These are phyloP conservation scores for Globisporangium apiculatum DNA, from an alignment of 352 stramenopile genomes.

Conservation along the genomic window DNA sequence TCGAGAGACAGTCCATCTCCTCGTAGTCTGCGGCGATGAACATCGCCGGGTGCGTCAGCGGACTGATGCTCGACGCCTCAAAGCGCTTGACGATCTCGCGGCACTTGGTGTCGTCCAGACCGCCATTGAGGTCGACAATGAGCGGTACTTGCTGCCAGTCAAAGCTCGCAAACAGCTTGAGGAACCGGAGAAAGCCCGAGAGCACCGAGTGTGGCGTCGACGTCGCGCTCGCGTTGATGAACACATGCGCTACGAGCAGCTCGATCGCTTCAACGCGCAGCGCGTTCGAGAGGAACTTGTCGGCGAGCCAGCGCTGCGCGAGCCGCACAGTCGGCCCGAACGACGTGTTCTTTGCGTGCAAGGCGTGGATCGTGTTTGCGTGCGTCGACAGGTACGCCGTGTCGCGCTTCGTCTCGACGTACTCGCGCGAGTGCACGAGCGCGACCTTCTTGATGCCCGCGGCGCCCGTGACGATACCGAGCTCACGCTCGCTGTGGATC, in stretches of 20 bases:
- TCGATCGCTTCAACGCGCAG: slow-evolving; percentile 69
- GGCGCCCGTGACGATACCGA: slow-evolving; percentile 51
- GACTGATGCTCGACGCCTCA: slow-evolving; percentile 55
- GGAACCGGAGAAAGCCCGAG: slow-evolving; percentile 73
- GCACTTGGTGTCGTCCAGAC: slow-evolving; percentile 48
- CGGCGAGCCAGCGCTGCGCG: slow-evolving; percentile 72
- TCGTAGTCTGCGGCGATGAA: slow-evolving; percentile 80
- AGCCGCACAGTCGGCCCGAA: slow-evolving; percentile 77
- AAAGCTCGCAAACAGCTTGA: slow-evolving; percentile 63
- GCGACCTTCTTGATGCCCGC: slow-evolving; percentile 45
- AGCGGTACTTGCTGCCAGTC: slow-evolving; percentile 73
- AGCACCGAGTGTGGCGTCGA: slow-evolving; percentile 65
- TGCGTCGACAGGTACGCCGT: slow-evolving; percentile 58
- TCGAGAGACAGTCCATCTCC: slow-evolving; percentile 70
- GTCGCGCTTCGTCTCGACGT: slow-evolving; percentile 54
- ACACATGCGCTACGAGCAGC: slow-evolving; percentile 72
- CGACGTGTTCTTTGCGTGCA: slow-evolving; percentile 74
- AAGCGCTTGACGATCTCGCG: slow-evolving; percentile 73
- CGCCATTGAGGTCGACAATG: slow-evolving; percentile 64
- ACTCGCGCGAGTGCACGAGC: slow-evolving; percentile 56
- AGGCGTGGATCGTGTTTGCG: slow-evolving; percentile 60
- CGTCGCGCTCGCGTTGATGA: slow-evolving; percentile 38
- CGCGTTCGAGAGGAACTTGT: slow-evolving; percentile 70
- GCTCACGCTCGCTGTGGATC: slow-evolving; percentile 76
- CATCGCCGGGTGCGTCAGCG: slow-evolving; percentile 55